Conservation (phyloP, 176 grass and related monocot species). For the Aegilops bicornis region DNA sequence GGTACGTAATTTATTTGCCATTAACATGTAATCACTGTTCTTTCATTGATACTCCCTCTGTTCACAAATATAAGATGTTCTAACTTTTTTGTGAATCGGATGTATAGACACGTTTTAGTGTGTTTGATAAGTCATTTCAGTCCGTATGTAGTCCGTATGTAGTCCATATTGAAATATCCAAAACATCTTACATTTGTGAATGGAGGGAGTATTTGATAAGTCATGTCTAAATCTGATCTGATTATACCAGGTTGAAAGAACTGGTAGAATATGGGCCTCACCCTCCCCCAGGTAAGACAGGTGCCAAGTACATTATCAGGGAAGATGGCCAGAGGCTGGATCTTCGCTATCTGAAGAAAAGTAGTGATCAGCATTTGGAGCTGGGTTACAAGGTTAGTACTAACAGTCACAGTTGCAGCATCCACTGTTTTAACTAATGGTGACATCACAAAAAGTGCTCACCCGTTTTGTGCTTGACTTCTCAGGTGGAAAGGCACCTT, state of each 20-base stretch:
- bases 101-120: too few species aligned
- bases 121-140: too few species aligned
- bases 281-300: conserved; percentile 89
- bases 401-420: neutral
- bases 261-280: conserved; percentile 95
- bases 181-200: too few species aligned
- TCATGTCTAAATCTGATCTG: conserved; percentile 18
- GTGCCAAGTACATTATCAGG: conserved; percentile 94
- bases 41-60: neutral
- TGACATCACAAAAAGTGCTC: neutral
- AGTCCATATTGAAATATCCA: too few species aligned
- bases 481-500: conserved; percentile 85
- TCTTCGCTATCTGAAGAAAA: conserved; percentile 95
- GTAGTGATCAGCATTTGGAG: conserved; percentile 95
- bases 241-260: conserved; percentile 67
- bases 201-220: neutral
- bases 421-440: neutral
- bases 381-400: conserved; percentile 77
- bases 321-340: conserved; percentile 97
- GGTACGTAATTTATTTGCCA: conserved; percentile 37
- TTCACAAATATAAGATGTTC: too few species aligned
- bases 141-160: too few species aligned
- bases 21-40: neutral
- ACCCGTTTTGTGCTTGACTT: conserved; percentile 24
- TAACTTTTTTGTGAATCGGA: too few species aligned